Conservation (phyloP, 371 early-diverging fungal species). For the Lichtheimia ramosa region DNA sequence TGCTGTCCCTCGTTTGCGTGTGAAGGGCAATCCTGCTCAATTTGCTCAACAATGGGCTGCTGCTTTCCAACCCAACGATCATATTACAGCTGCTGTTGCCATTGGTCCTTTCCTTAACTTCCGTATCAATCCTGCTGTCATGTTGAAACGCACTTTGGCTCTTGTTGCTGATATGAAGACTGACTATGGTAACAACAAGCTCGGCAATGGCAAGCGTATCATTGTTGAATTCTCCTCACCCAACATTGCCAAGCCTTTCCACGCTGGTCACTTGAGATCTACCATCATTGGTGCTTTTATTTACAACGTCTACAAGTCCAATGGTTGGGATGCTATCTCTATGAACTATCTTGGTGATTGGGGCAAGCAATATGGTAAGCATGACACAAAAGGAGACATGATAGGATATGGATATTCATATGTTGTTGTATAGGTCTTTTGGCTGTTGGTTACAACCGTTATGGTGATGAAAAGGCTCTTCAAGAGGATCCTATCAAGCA, state of each 20-base stretch:
- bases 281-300: slow-evolving; percentile 98
- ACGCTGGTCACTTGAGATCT: slow-evolving; percentile 97
- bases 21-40: slow-evolving; percentile 84
- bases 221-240: slow-evolving; percentile 97
- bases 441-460: slow-evolving; percentile 87
- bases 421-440: slow-evolving; percentile 65
- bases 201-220: slow-evolving; percentile 70
- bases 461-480: slow-evolving; percentile 82
- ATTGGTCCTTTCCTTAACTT: slow-evolving; percentile 89
- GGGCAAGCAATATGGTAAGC: slow-evolving; percentile 98
- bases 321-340: slow-evolving; percentile 88
- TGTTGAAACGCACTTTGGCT: slow-evolving; percentile 54
- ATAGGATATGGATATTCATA: neutral
- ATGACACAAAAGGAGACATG: neutral
- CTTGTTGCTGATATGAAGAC: slow-evolving; percentile 49
- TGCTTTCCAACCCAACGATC: slow-evolving; percentile 65
- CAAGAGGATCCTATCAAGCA: slow-evolving; percentile 89
- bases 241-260: slow-evolving; percentile 99
- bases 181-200: slow-evolving; percentile 66
- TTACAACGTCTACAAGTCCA: slow-evolving; percentile 75
- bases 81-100: slow-evolving; percentile 56
- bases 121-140: slow-evolving; percentile 61
- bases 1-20: slow-evolving; percentile 81
- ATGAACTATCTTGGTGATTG: slow-evolving; percentile 99
- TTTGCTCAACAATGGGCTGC: slow-evolving; percentile 76